Evolutionary conservation across 2,329 filamentous ascomycete species (phyloP), one percentile per base, ranked within the genome.

Genomic region (Nannizzia gypsea): DNA sequence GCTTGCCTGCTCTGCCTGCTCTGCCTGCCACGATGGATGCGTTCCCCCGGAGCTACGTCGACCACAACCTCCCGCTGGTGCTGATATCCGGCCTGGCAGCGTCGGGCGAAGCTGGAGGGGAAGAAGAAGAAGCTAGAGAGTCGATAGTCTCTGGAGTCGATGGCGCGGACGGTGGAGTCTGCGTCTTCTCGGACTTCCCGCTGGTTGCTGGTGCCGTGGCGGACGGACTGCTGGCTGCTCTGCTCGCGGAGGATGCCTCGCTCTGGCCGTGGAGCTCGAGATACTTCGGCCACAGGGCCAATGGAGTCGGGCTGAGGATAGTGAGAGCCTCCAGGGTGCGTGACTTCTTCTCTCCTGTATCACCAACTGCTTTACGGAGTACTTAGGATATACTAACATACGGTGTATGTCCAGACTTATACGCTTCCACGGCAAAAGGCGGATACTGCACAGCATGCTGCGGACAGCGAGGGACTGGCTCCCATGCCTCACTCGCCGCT

Each of bases 61-160:
- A 86, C 71, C 90, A 93, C 75, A 95, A 93, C 74, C 81, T 95
- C 67, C 92, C 92, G 38, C 81, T 96, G 60, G 76, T 97, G 63
- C 78, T 95, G 54, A 81, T 95, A 36, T 90, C 90, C 40, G 93
- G 92, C 11, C 80, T 96, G 31, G 31, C 36, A 79, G 74, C 69
- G 15, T 15, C 24, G 46, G 11, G 17, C 44, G 3, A 26, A 13
- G 22, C 44, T 3, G 24, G 50, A 54, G 26, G 11, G 8, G 50
- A n/a, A 15, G 24, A 26, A 54, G 26, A n/a, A 9, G 50, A n/a
- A 65, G 67, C 63, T 6, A 67, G 61, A 50, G 75, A 73, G 67
- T 70, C 67, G 13, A 36, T 13, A 57, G 68, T 69, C 3, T 5
- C 22, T 11, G 24, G n/a, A 13, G 11, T 17, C 2, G 38, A 52